Percentiles rank a stretch among this genome's conserved stretches.
Evolutionary conservation across 169 alveolate species (phyloP).

Genomic region (Plasmodium relictum): DNA sequence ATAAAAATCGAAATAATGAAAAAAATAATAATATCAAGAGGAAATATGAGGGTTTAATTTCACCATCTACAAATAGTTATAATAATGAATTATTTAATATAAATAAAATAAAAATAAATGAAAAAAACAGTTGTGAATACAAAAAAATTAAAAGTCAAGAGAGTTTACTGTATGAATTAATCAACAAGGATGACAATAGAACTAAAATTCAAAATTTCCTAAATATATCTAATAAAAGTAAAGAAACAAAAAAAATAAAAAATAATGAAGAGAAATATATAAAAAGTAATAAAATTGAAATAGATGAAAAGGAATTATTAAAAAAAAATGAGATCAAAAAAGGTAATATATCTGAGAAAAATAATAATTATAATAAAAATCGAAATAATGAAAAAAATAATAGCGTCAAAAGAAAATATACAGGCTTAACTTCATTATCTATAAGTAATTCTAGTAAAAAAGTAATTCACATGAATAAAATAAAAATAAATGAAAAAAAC

Average conservation of each 20-base stretch:
- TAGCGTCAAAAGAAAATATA: conserved; percentile 27
- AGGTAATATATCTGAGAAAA: no score
- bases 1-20: neutral
- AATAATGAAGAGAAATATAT: no score
- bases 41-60: neutral
- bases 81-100: neutral
- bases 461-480: neutral
- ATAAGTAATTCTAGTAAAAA: conserved; percentile 12
- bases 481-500: neutral
- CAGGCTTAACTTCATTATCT: conserved; percentile 40
- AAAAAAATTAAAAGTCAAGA: neutral
- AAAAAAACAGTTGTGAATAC: neutral
- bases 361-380: no score
- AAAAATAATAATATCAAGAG: neutral
- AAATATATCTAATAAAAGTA: neutral
- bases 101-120: neutral
- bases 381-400: conserved; percentile 5
- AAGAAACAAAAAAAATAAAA: no score
- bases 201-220: neutral
- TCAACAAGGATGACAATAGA: neutral
- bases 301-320: no score
- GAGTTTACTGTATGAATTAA: conserved; percentile 4
- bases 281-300: no score
- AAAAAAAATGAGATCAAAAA: no score
- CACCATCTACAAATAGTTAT: neutral